Percentiles rank a stretch among this genome's conserved stretches.
phyloP scores from a whole-genome alignment of 139 green algal genomes.

The Zygnema cylindricum region DNA sequence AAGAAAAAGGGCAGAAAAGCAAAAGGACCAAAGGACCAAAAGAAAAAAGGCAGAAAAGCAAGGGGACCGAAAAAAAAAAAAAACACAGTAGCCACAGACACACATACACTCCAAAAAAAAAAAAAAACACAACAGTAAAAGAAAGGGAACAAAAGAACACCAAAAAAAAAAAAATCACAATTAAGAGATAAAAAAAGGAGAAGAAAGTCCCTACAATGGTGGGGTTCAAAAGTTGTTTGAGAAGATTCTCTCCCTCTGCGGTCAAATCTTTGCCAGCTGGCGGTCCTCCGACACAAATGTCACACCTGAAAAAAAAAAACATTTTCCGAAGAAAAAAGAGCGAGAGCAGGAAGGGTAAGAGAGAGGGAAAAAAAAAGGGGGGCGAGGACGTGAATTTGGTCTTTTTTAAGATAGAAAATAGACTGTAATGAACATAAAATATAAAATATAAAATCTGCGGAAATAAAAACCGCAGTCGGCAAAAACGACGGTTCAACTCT shows the following conservation, averaged over 20 bases:
- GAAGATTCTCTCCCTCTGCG: background rate
- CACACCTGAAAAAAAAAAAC: background rate
- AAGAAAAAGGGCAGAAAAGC: too few species aligned
- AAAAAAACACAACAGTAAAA: conserved; percentile 4
- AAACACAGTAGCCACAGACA: background rate
- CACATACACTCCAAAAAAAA: background rate
- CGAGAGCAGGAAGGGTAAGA: too few species aligned
- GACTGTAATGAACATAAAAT: background rate
- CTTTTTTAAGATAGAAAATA: background rate
- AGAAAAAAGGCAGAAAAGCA: too few species aligned
- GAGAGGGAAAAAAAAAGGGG: background rate
- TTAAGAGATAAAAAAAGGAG: too few species aligned
- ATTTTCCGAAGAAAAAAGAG: background rate
- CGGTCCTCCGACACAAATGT: background rate
- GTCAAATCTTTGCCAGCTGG: background rate
- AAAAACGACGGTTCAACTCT: too few species aligned
- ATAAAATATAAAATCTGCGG: background rate
- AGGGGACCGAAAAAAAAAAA: too few species aligned
- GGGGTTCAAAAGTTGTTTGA: background rate
- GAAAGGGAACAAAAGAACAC: background rate
- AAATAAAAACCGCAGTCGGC: background rate
- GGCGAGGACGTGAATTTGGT: background rate
- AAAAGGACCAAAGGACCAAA: too few species aligned
- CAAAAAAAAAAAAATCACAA: background rate
- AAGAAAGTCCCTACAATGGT: background rate